phyloP scores from a whole-genome alignment of 106 monocot species.

The Dioscorea zingiberensis region DNA sequence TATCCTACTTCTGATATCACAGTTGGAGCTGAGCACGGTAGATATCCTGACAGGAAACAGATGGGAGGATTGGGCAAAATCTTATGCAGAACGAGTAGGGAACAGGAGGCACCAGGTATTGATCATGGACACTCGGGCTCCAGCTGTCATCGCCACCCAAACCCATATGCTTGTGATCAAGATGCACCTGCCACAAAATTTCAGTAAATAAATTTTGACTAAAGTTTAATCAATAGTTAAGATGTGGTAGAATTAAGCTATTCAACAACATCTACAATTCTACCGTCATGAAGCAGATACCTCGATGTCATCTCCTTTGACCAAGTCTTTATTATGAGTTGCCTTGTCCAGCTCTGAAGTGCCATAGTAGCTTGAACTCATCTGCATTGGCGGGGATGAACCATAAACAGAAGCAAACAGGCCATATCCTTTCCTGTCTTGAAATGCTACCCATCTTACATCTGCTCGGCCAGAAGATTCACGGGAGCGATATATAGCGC shows the following conservation, averaged over 20 bases:
- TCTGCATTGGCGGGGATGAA: slow-evolving; percentile 73
- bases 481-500: slow-evolving; percentile 81
- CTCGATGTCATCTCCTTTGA: slow-evolving; percentile 80
- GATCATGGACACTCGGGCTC: slow-evolving; percentile 74
- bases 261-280: too few relatives aligned
- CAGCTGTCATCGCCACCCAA: slow-evolving; percentile 94
- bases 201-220: too few relatives aligned
- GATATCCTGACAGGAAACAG: slow-evolving; percentile 52
- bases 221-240: too few relatives aligned
- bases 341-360: slow-evolving; percentile 72
- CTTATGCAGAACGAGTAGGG: slow-evolving; percentile 65
- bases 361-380: slow-evolving; percentile 83
- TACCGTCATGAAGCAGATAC: slow-evolving; percentile 16
- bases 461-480: slow-evolving; percentile 83
- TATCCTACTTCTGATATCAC: too few relatives aligned
- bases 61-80: slow-evolving; percentile 52
- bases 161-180: slow-evolving; percentile 98
- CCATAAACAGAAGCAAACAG: slow-evolving; percentile 75
- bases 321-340: slow-evolving; percentile 75
- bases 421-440: slow-evolving; percentile 44
- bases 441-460: slow-evolving; percentile 80
- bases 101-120: slow-evolving; percentile 70
- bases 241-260: too few relatives aligned
- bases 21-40: slow-evolving; percentile 21
- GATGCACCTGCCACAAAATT: slow-evolving; percentile 62